Conservation (phyloP, 331 rosid species). For the Quercus phellos region DNA sequence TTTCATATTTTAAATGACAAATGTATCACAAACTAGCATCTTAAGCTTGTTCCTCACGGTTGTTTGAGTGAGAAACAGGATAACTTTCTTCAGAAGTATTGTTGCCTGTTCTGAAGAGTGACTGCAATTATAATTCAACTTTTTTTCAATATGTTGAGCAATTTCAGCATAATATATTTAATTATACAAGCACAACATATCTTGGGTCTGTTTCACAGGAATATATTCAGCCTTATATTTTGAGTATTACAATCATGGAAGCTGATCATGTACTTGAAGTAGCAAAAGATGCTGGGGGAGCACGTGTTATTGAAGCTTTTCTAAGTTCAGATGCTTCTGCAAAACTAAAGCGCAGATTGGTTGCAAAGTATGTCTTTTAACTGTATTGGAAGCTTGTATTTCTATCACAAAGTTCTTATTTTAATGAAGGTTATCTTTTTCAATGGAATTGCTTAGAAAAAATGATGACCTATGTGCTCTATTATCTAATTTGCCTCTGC, state of each 20-base stretch:
- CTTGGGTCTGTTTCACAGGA: slow-evolving; percentile 43
- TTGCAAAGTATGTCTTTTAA: slow-evolving; percentile 48
- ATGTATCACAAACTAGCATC: background rate
- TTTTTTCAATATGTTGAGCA: background rate
- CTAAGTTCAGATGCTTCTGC: slow-evolving; percentile 65
- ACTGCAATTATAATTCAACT: background rate
- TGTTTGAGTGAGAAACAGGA: background rate
- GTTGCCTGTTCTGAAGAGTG: background rate
- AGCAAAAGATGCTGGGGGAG: slow-evolving; percentile 61
- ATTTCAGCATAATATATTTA: background rate
- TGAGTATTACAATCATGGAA: slow-evolving; percentile 60
- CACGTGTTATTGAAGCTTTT: slow-evolving; percentile 84
- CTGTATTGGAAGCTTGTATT: slow-evolving; percentile 18
- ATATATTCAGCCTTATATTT: slow-evolving; percentile 58
- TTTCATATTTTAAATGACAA: background rate
- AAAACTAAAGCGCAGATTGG: slow-evolving; percentile 65
- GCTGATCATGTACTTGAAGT: slow-evolving; percentile 54
- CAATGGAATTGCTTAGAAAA: background rate
- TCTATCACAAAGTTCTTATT: slow-evolving; percentile 11
- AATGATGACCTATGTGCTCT: background rate
- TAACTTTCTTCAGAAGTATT: background rate
- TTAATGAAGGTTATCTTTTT: background rate
- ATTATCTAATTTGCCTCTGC: background rate
- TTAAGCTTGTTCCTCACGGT: background rate
- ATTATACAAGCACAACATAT: background rate